These are phyloP conservation scores for Penicillium paradoxum DNA, from an alignment of 495 filamentous ascomycete species.

Conservation along the genomic window DNA sequence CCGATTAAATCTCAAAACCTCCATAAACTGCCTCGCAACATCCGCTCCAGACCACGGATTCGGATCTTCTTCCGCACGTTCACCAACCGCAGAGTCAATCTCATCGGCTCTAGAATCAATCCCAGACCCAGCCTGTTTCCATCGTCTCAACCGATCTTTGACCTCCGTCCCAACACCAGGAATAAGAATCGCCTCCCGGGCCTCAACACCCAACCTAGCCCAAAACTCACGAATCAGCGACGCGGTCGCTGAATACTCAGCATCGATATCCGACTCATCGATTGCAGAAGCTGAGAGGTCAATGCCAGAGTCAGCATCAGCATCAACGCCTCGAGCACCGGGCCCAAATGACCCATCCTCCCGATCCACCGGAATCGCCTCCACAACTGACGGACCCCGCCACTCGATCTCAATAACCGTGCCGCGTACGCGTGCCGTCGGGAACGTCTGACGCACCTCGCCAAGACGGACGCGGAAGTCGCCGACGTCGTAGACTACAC, in stretches of 20 bases:
- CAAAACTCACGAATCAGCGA: conserved; percentile 43
- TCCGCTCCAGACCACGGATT: conserved; percentile 40
- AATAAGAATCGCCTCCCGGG: conserved; percentile 39
- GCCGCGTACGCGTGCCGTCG: conserved; percentile 33
- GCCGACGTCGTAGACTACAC: conserved; percentile 40
- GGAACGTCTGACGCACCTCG: conserved; percentile 42
- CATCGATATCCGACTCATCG: conserved; percentile 39
- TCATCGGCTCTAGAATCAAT: neutral
- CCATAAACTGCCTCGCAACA: conserved; percentile 46
- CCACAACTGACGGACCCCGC: conserved; percentile 37
- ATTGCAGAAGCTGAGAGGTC: conserved; percentile 28
- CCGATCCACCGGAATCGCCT: conserved; percentile 17
- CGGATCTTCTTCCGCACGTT: conserved; percentile 25
- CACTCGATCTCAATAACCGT: conserved; percentile 44
- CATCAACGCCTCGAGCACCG: neutral
- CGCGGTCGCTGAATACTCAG: conserved; percentile 38
- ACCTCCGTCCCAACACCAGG: conserved; percentile 40
- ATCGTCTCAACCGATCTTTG: conserved; percentile 27
- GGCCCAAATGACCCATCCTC: neutral
- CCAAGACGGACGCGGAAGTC: conserved; percentile 44
- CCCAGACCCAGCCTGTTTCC: conserved; percentile 8
- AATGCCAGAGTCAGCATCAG: conserved; percentile 13
- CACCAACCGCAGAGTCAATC: conserved; percentile 4
- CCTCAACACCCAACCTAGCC: conserved; percentile 30
- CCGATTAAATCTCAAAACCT: conserved; percentile 44